Evolutionary conservation across 225 moss, liverwort and hornwort genomes (phyloP).

Genomic region (Antitrichia curtipendula): DNA sequence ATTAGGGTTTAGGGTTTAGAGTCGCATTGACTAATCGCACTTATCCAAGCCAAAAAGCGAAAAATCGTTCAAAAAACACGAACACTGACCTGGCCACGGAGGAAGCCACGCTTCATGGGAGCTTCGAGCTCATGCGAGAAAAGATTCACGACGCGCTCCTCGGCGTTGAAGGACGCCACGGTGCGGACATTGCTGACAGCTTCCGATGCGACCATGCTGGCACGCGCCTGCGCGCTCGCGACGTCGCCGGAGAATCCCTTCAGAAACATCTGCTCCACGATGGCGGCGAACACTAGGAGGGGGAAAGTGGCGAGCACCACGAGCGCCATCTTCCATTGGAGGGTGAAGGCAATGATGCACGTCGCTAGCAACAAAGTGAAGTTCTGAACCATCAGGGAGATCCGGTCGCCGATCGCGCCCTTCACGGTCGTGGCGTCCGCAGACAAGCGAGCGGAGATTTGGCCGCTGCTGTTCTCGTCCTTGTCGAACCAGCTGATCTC

Average conservation of each 20-base stretch:
- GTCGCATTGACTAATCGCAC: neutral
- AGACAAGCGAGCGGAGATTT: conserved; percentile 35
- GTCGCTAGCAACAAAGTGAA: conserved; percentile 27
- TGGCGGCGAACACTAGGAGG: conserved; percentile 29
- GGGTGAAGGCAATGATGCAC: conserved; percentile 14
- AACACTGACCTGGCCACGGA: conserved; percentile 31
- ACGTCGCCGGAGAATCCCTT: conserved; percentile 55
- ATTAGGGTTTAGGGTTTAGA: no score
- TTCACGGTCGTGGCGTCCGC: conserved; percentile 55
- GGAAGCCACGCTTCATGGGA: conserved; percentile 34
- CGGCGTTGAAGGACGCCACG: conserved; percentile 54
- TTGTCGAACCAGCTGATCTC: conserved; percentile 58
- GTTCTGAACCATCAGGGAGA: conserved; percentile 37
- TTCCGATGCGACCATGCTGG: conserved; percentile 46
- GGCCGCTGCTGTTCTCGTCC: conserved; percentile 46
- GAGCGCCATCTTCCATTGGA: conserved; percentile 40
- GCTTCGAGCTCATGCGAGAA: conserved; percentile 25
- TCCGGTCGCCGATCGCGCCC: conserved; percentile 51
- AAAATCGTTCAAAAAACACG: neutral
- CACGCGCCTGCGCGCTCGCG: conserved; percentile 40
- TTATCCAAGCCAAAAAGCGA: neutral
- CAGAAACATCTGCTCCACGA: conserved; percentile 53
- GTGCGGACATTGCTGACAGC: conserved; percentile 51
- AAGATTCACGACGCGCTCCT: conserved; percentile 27
- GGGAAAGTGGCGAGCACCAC: conserved; percentile 50